phyloP scores from a whole-genome alignment of 1,284 basidiomycete genomes.

The Pseudozyma tsukubaensis region DNA sequence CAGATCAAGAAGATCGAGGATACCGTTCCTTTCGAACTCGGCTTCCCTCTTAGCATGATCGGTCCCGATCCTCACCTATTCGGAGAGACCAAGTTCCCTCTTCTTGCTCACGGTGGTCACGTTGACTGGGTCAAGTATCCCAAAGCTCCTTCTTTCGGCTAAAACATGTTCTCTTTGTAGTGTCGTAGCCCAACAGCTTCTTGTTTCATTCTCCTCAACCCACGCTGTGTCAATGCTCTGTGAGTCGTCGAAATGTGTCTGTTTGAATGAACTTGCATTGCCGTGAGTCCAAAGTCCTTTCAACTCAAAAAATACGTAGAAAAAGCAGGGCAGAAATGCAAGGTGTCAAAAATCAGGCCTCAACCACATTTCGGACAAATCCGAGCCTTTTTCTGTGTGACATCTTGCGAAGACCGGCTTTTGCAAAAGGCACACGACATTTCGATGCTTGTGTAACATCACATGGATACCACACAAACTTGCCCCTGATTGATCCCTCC shows the following conservation, averaged over 20 bases:
- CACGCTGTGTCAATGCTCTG: no score
- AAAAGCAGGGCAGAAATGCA: not conserved
- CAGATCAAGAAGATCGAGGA: conserved; percentile 57
- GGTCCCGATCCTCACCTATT: conserved; percentile 29
- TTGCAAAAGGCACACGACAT: conserved; percentile 2
- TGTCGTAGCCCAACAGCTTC: not conserved
- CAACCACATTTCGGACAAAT: conserved; percentile 22
- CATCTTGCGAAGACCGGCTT: conserved; percentile 8
- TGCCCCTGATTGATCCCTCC: no score
- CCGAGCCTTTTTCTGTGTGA: conserved; percentile 3
- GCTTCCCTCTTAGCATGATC: conserved; percentile 58
- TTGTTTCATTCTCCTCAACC: no score
- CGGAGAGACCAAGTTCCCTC: conserved; percentile 22
- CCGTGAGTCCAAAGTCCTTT: not conserved
- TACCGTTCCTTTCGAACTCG: conserved; percentile 52
- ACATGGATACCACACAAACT: no score
- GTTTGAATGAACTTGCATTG: not conserved
- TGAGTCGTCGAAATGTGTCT: not conserved
- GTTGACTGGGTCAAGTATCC: conserved; percentile 48
- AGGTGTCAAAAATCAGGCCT: not conserved
- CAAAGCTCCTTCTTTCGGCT: conserved; percentile 42
- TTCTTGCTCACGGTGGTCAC: conserved; percentile 42
- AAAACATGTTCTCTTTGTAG: not conserved
- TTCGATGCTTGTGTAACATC: no score
- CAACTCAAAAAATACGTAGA: not conserved